Evolutionary conservation across 805 yeast genomes (phyloP), one percentile per base, ranked within the genome.

Genomic region (Zygotorulaspora chibaensis): DNA sequence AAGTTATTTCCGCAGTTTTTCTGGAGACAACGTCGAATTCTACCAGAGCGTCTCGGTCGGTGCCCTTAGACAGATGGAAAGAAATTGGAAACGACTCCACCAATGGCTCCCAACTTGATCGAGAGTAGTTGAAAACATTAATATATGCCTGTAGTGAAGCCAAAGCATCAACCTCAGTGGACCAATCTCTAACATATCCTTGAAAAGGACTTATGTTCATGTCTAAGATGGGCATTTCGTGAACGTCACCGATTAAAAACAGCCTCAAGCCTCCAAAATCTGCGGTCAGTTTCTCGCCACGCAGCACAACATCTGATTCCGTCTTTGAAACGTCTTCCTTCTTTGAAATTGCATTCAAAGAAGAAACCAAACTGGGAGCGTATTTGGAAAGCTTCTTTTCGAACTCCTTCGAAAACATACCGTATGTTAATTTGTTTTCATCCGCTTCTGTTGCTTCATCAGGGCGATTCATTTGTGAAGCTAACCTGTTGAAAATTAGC

Each of bases 71-170:
- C 1, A 84, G 79, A 61, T 85, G 87, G 10, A 87, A 66, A 0
- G 87, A 81, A 41, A 91, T 71, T 6, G 87, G 83, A 86, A 96
- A 85, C 0, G 91, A 83, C 58, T 93, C 99, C 40, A 93, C 63
- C 38, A 93, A 69, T 0, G 99, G 97, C 58, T 93, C 98, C 98
- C 99, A 90, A 0, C 88, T 77, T 2, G 96, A 89, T 50, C 85
- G 80, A 0, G 96, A 79, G 62, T 90, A 90, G 62, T 89, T 89
- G 71, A 85, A 90, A 16, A 87, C 79, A 63, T 87, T 89, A 8
- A 85, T 76, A 49, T 70, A 77, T 0, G 88, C 74, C 49, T 80
- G 85, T 29, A 89, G 64, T 20, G 77, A 76, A 0, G 84, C 72
- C 46, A 80, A 81, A 1, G 87, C 85, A 54, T 81, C 82, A 44